Base-by-base conservation (phyloP, 2,329 filamentous ascomycete genomes). In the Monosporascus sp. region DNA sequence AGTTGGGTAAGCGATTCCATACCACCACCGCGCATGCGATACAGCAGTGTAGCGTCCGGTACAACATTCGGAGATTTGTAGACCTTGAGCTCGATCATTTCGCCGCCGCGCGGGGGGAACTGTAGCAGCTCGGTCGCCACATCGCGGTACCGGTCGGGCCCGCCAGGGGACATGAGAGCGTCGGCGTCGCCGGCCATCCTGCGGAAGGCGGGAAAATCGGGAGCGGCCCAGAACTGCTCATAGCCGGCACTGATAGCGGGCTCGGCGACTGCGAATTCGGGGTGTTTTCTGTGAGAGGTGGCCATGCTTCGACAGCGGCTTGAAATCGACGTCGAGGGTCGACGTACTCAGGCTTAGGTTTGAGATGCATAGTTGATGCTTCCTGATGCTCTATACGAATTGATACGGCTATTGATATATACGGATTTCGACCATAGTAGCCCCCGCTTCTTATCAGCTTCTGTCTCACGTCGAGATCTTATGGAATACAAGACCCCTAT, bases 21-120 rank as follows among this genome's bases (percentile, higher is more conserved):
- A 63, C 63, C 70, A 8, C 70, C 70, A n/a, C 70, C 70, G 50
- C 73, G 71, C 55, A 70, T 68, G 37, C 70, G 60, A 54, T 72
- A 60, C 49, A 70, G 58, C 37, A 68, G 54, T 5, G 64, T 63
- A 6, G 63, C 59, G n/a, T 57, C 51, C 1, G 56, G 49, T 9
- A 15, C 38, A 3, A 60, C 58, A 22, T 59, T 58, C 22, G 60
- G 64, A 17, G 64, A 63, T 55, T 64, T 65, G 52, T 70, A 70
- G 7, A 70, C 57, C 58, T 72, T 72, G 52, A 73, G 52, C 59
- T 71, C 70, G 35, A 71, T 52, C 51, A 61, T 24, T 3, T 61
- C 59, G 18, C 70, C 70, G 51, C 72, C 71, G 20, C 70, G 64
- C 50, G 67, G 60, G 2, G 61, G 58, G 37, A 72, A 63, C 37